Evolutionary conservation across 2,329 filamentous ascomycete species (phyloP), one percentile per base, ranked within the genome.

Genomic region (Apiospora malaysiana): DNA sequence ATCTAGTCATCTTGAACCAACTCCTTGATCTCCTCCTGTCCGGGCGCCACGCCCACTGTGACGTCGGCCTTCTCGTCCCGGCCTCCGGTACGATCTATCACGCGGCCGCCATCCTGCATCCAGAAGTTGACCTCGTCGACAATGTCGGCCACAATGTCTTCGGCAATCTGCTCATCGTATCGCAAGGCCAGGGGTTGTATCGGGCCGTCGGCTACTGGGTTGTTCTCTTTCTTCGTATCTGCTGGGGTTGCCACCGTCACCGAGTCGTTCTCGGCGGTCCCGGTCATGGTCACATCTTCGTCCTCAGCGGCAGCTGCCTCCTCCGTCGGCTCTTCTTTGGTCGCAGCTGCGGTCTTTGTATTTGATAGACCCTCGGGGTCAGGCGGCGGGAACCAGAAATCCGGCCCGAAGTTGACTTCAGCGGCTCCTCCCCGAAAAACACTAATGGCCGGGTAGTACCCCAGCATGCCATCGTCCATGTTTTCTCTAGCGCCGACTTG

Each of bases 71-170:
- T 85, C 43, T 81, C 83, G 66, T 82, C 85, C 18, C 81, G 82
- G 16, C 78, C 85, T 43, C 74, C 79, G 12, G 83, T 83, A 63
- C 83, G 81, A 71, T 85, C 86, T 66, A 85, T 83, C 10, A 85
- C 83, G 72, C 83, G 84, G 10, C 84, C 85, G 32, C 87, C 87
- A 73, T 94, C 93, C 78, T 93, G 89, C 80, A 91, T 87, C 91
- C 90, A 97, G 83, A 93, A 96, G 83, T 97, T 94, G 67, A 97
- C 93, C 82, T 99, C 96, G 78, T 99, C 96, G 43, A 98, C 87
- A 69, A 99, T 88, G 81, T 99, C 96, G 80, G 94, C 97, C 42
- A 97, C 88, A 32, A 98, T 86, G 77, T 99, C 96, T 82, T 99
- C 96, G 18, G 92, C 94, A 72, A 99, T 95, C 83, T 98, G 95